These are phyloP conservation scores for Cyanidium caldarium DNA, from an alignment of 23 red algal genomes.

Conservation along the genomic window DNA sequence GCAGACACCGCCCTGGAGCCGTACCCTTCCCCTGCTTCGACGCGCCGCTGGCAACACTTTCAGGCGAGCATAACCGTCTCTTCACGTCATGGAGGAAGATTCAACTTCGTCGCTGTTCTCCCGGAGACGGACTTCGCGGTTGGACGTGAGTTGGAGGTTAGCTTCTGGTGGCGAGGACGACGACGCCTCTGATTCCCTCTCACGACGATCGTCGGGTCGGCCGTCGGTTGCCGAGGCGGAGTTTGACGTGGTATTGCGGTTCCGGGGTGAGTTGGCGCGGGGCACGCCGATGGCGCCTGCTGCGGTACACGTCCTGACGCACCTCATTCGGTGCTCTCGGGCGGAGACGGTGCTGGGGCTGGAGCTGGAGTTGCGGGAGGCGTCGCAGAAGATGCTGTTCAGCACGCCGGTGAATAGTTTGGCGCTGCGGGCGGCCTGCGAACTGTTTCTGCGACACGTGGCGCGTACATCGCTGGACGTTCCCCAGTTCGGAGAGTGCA, in stretches of 20 bases:
- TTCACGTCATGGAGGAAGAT: too few species aligned
- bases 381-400: slow-evolving; percentile 7
- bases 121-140: not conserved
- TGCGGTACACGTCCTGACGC: slow-evolving; percentile 15
- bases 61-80: too few species aligned
- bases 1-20: too few species aligned
- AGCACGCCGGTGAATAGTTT: not conserved
- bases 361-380: slow-evolving; percentile 13
- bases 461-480: slow-evolving; percentile 10
- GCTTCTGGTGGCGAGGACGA: not conserved
- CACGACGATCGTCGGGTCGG: too few species aligned
- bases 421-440: slow-evolving; percentile 3
- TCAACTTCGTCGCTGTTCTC: not conserved
- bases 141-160: not conserved
- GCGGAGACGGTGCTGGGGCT: slow-evolving; percentile 23
- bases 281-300: slow-evolving; percentile 13
- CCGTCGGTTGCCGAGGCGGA: not conserved
- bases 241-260: slow-evolving; percentile 7
- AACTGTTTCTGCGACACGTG: slow-evolving; percentile 13
- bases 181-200: too few species aligned
- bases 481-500: slow-evolving; percentile 9
- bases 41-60: too few species aligned
- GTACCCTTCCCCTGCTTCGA: too few species aligned
- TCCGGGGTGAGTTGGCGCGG: not conserved
- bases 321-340: slow-evolving; percentile 7